Evolutionary conservation across 148 eudicot species (phyloP).

Genomic region (Silene latifolia): DNA sequence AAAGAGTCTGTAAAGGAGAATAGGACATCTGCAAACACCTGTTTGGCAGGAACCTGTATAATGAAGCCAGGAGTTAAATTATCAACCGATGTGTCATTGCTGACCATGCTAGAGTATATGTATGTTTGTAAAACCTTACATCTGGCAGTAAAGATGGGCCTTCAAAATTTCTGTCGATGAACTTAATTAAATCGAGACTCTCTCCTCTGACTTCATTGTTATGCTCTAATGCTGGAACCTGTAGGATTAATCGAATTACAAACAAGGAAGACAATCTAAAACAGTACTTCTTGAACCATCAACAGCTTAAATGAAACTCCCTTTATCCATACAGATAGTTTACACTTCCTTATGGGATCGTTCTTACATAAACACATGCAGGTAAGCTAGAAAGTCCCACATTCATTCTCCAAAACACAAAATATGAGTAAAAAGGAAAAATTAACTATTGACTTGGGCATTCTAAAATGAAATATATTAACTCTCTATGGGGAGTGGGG

Average conservation of each 20-base stretch:
- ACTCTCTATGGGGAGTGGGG: too few relatives aligned
- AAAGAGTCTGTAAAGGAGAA: slow-evolving; percentile 49
- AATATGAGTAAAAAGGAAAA: too few relatives aligned
- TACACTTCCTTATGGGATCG: background rate
- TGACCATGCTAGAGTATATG: background rate
- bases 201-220: slow-evolving; percentile 77
- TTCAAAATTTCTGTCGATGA: slow-evolving; percentile 65
- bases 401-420: too few relatives aligned
- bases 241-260: slow-evolving; percentile 19
- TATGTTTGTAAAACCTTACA: slow-evolving; percentile 31
- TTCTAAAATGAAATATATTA: too few relatives aligned
- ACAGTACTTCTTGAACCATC: background rate
- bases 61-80: background rate
- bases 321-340: background rate
- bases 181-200: slow-evolving; percentile 66
- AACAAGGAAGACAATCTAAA: background rate
- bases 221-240: slow-evolving; percentile 82
- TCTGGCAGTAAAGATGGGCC: slow-evolving; percentile 63
- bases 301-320: background rate
- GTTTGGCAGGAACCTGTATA: slow-evolving; percentile 55
- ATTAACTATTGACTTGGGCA: too few relatives aligned
- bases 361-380: too few relatives aligned
- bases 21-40: slow-evolving; percentile 52
- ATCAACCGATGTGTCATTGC: background rate
- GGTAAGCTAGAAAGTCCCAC: too few relatives aligned